Conservation (phyloP, 371 early-diverging fungal genomes). For the Mortierella sp. region DNA sequence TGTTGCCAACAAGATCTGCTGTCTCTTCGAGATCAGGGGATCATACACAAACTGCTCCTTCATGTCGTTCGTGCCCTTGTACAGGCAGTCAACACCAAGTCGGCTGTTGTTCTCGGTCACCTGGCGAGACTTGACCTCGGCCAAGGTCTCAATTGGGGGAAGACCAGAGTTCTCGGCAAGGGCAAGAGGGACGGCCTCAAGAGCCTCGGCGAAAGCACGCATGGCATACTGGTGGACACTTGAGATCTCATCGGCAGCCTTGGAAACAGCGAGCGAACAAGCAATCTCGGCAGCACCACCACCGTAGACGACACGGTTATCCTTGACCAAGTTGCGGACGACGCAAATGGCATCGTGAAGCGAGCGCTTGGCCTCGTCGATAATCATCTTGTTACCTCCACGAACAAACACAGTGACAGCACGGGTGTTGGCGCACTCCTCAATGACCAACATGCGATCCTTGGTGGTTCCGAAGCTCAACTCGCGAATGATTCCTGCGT, state of each 20-base stretch:
- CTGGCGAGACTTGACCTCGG: constrained; percentile 95
- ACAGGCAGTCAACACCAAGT: constrained; percentile 98
- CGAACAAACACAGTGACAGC: constrained; percentile 99
- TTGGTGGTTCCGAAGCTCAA: constrained; percentile 98
- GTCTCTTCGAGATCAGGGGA: constrained; percentile 98
- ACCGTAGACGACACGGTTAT: constrained; percentile 99
- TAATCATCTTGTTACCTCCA: constrained; percentile 99
- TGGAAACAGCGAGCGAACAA: constrained; percentile 93
- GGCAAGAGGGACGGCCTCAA: constrained; percentile 97
- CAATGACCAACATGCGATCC: constrained; percentile 99
- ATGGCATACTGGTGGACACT: constrained; percentile 96
- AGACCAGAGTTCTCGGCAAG: constrained; percentile 99
- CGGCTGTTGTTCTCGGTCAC: constrained; percentile 86
- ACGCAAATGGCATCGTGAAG: constrained; percentile 99
- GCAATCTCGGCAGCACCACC: constrained; percentile 99
- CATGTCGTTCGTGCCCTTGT: constrained; percentile 97
- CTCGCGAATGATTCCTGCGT: constrained; percentile 96
- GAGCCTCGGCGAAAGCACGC: constrained; percentile 97
- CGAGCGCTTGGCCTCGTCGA: constrained; percentile 99
- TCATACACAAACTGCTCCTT: constrained; percentile 98
- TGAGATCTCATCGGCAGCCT: constrained; percentile 90
- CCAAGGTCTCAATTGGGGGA: constrained; percentile 96
- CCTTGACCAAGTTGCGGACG: constrained; percentile 97
- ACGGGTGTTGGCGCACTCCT: constrained; percentile 98
- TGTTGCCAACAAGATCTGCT: constrained; percentile 98